These are phyloP conservation scores for Neofusicoccum laricinum DNA, from an alignment of 2,329 filamentous ascomycete species.

Conservation along the genomic window DNA sequence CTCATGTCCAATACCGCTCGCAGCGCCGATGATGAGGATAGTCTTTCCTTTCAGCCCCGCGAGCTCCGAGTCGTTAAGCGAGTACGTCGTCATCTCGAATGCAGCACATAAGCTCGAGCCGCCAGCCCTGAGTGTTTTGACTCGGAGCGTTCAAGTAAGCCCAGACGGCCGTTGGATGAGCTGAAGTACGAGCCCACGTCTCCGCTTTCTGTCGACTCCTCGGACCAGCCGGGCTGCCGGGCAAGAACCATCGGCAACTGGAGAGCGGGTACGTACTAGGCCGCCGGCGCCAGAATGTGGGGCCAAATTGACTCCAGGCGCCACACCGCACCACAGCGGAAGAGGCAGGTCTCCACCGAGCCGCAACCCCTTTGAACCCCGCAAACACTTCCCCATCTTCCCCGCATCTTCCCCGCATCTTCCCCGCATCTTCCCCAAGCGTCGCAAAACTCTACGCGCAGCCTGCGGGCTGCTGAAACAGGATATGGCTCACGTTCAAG, in stretches of 20 bases:
- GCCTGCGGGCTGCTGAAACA: background rate
- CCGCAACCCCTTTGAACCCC: background rate
- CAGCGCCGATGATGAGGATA: conserved; percentile 24
- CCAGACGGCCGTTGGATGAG: too few relatives aligned
- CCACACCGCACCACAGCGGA: background rate
- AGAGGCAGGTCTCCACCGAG: background rate
- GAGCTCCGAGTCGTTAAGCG: background rate
- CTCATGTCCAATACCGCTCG: conserved; percentile 23
- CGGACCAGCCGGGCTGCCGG: too few relatives aligned
- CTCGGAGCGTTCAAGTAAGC: too few relatives aligned
- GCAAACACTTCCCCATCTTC: background rate
- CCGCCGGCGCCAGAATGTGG: background rate
- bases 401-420: background rate
- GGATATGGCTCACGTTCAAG: background rate
- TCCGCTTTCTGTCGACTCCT: too few relatives aligned
- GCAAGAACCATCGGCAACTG: too few relatives aligned
- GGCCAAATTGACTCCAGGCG: background rate
- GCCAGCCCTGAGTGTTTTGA: too few relatives aligned
- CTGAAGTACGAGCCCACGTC: too few relatives aligned
- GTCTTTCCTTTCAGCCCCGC: conserved; percentile 20
- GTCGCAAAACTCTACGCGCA: background rate
- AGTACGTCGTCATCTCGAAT: background rate
- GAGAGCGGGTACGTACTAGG: too few relatives aligned
- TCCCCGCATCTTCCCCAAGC: background rate
- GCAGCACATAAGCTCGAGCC: too few relatives aligned